Base-by-base conservation (phyloP, 2,329 filamentous ascomycete genomes). In the Ampelomyces quisqualis region DNA sequence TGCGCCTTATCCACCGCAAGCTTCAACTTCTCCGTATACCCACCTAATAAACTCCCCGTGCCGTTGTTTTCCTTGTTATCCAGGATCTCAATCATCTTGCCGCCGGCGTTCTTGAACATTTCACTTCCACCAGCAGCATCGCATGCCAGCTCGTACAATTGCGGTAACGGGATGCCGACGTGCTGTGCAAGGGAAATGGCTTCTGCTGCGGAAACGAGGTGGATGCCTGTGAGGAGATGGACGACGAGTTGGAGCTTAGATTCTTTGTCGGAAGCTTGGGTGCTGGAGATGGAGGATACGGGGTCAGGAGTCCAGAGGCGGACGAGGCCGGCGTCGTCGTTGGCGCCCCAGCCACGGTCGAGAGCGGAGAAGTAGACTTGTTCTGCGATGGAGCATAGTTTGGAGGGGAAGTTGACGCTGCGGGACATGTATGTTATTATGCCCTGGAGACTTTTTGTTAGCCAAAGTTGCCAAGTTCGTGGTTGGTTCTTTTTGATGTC, bases 351-450 rank as follows among this genome's bases (percentile, higher is more conserved):
- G 7, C 82, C 84, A 27, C 77, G 76, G 17, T 77, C 71, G 6
- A 85, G 64, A 10, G 76, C 80, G 19, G 78, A 67, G 40, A 84
- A 76, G 58, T 85, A 86, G 19, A 78, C 73, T 62, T 85, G 81
- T 65, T 87, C 84, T 8, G 83, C 82, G 0, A 76, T 73, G 24
- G 75, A 77, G 40, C 77, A 79, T 58, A 88, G 77, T 0, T 80
- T 80, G 1, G 77, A 77, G 0, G 81, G 76, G 60, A 84, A 86
- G 19, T 72, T 70, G 38, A 72, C 67, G 28, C 78, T 70, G 14
- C 81, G 72, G 1, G 82, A 81, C 43, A 81, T 81, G 18, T 79
- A 77, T 2, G 83, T 86, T 60, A 87, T 85, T 65, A 87, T 87
- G 34, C 78, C 75, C 58, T 77, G 28, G 7, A 9, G 3, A 9